phyloP scores from a whole-genome alignment of 2,329 filamentous ascomycete genomes.

The Fusarium subtropicale region DNA sequence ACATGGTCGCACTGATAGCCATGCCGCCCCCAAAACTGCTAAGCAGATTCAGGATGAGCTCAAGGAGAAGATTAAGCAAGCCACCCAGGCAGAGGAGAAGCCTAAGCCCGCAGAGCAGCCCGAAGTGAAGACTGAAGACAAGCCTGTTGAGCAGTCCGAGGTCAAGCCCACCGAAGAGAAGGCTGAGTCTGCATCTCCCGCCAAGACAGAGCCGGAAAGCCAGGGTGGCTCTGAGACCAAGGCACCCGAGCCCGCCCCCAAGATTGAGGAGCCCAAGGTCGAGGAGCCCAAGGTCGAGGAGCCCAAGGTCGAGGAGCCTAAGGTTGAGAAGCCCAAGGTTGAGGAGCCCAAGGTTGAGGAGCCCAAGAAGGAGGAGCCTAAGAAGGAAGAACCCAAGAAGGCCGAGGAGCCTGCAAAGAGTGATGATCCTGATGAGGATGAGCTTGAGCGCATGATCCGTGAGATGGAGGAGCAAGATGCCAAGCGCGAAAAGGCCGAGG shows the following conservation, averaged over 20 bases:
- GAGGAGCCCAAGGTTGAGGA: conserved; percentile 45
- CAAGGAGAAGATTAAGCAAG: conserved; percentile 79
- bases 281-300: conserved; percentile 41
- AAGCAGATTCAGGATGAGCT: conserved; percentile 88
- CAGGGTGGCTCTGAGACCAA: conserved; percentile 49
- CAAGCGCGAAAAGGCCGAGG: conserved; percentile 43
- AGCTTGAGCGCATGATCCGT: conserved; percentile 69
- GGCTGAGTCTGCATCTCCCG: conserved; percentile 34
- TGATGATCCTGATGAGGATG: conserved; percentile 62
- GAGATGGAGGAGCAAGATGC: conserved; percentile 65
- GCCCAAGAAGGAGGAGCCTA: conserved; percentile 42
- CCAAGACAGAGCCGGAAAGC: conserved; percentile 39
- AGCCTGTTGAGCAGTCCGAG: conserved; percentile 37
- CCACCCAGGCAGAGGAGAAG: conserved; percentile 56
- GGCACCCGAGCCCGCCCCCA: conserved; percentile 43
- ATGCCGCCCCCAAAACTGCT: conserved; percentile 73
- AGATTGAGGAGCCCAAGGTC: conserved; percentile 44
- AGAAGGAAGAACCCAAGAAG: conserved; percentile 45
- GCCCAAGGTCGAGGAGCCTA: conserved; percentile 42
- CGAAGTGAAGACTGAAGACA: conserved; percentile 50
- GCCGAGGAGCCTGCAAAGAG: conserved; percentile 47
- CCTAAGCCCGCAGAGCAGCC: conserved; percentile 40
- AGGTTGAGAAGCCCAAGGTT: conserved; percentile 40
- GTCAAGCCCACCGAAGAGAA: conserved; percentile 27
- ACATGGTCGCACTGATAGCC: conserved; percentile 78